Base-by-base conservation (phyloP, 2,329 filamentous ascomycete genomes). In the Ophiostoma tasmaniense region DNA sequence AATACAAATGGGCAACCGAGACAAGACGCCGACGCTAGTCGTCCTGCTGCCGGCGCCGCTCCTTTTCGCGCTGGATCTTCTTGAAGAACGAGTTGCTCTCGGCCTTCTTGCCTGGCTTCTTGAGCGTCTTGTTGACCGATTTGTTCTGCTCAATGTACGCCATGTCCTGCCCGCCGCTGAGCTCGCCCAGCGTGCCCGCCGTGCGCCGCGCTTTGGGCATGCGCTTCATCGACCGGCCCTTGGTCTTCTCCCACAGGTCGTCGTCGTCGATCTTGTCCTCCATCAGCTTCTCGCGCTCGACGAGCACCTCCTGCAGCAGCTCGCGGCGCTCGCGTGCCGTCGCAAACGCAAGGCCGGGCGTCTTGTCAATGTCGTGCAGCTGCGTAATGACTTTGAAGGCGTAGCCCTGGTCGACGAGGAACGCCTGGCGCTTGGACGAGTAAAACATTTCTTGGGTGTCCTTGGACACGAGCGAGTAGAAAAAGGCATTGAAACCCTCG, bases 371-470 rank as follows among this genome's bases (percentile, higher is more conserved):
- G 66, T 94, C 95, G 75, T 93, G 90, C 8, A 99, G 84, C 75
- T 96, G 92, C 0, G 95, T 99, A 77, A 99, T 99, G 71, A 98
- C 94, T 77, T 98, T 98, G 85, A 99, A 99, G 0, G 95, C 94
- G 77, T 99, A 99, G 11, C 95, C 95, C 79, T 99, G 95, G 73
- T 99, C 95, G 28, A 99, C 93, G 0, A 99, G 83, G 81, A 99
- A 99, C 0, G 95, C 94, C 79, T 99, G 95, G 11, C 95, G 87
- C 79, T 97, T 98, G 3, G 93, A 93, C 0, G 94, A 97, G 78
- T 97, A 99, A 77, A 89, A 95, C 94, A 99, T 98, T 78, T 99
- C 95, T 71, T 93, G 90, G 0, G 95, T 99, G 76, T 99, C 95
- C 78, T 98, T 98, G 6, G 92, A 96, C 3, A 99, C 95, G 0